These are phyloP conservation scores for Pistacia integerrima DNA, from an alignment of 345 rosid species.

Conservation along the genomic window DNA sequence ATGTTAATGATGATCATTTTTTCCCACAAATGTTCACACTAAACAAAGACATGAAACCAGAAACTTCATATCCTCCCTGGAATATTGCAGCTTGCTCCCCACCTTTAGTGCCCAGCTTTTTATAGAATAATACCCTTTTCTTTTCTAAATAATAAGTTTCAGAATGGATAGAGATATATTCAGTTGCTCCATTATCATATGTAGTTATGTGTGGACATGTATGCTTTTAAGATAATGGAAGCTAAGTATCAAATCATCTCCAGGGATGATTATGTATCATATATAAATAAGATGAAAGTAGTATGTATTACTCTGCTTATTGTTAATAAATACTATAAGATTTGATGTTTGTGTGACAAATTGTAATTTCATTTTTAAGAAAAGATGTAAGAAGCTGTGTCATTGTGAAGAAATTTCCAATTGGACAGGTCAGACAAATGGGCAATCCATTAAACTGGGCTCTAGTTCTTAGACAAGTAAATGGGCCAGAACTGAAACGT, in stretches of 20 bases:
- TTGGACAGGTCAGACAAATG: too few species aligned
- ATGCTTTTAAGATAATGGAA: constrained; percentile 5
- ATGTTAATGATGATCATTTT: constrained; percentile 9
- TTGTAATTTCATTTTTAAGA: too few species aligned
- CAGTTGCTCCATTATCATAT: background rate
- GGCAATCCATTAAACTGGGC: too few species aligned
- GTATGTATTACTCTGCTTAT: too few species aligned
- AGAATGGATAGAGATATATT: background rate
- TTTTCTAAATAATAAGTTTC: background rate
- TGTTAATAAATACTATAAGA: too few species aligned
- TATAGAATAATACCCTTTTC: constrained; percentile 9
- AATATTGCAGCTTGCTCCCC: constrained; percentile 29
- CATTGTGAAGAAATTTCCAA: too few species aligned
- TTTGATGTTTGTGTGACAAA: too few species aligned
- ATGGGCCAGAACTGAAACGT: too few species aligned
- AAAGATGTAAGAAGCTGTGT: too few species aligned
- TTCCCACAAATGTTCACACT: constrained; percentile 12
- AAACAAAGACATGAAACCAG: constrained; percentile 15
- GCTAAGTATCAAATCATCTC: background rate
- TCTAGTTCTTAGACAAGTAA: too few species aligned
- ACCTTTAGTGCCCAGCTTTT: constrained; percentile 33
- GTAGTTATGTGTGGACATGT: too few species aligned
- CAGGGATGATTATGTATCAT: background rate
- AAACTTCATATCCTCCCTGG: constrained; percentile 24
- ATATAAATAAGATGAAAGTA: background rate